phyloP scores from a whole-genome alignment of 75 land plant species.

The Cupressus sempervirens region DNA sequence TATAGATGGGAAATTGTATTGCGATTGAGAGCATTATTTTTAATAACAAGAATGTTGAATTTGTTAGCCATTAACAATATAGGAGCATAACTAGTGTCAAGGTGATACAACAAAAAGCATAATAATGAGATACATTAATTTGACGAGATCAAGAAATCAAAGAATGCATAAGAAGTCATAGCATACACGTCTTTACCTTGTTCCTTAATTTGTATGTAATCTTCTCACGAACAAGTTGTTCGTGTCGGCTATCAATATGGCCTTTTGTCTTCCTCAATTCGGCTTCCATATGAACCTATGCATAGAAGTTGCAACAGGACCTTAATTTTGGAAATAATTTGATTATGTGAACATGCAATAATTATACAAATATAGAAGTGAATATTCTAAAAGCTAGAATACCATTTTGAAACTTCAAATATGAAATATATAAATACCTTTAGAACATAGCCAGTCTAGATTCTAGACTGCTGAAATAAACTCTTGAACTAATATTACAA shows the following conservation, averaged over 20 bases:
- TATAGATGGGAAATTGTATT: background rate
- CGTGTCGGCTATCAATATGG: background rate
- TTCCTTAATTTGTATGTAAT: background rate
- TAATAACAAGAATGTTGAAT: background rate
- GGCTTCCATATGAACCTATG: background rate
- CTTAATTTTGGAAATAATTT: background rate
- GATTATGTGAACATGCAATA: background rate
- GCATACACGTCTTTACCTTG: background rate
- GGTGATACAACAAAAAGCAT: background rate
- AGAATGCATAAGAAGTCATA: background rate
- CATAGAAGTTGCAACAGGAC: background rate
- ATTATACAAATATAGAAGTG: background rate
- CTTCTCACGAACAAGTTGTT: background rate
- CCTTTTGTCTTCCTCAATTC: background rate
- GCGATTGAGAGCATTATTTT: background rate
- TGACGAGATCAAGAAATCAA: background rate
- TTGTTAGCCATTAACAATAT: background rate
- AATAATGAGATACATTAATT: background rate
- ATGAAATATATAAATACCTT: background rate
- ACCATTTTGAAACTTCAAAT: background rate
- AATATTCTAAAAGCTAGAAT: background rate
- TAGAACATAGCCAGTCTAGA: background rate
- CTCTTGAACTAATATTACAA: background rate
- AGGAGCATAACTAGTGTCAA: background rate
- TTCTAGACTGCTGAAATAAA: background rate